Evolutionary conservation across 257 asterid species (phyloP).

Genomic region (Jaltomata sinuosa): DNA sequence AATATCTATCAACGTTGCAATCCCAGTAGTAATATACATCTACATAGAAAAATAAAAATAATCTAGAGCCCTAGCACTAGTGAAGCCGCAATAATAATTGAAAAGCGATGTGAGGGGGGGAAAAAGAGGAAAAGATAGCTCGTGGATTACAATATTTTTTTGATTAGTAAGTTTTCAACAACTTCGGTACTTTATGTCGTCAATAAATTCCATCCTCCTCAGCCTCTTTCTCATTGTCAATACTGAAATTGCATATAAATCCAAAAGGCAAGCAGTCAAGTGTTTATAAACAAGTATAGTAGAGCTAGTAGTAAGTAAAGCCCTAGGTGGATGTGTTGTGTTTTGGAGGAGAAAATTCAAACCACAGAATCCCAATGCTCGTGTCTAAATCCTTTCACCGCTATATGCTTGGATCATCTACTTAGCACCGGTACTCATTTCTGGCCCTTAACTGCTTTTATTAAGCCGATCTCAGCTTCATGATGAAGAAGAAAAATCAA

Average conservation of each 20-base stretch:
- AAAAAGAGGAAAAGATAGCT: not conserved
- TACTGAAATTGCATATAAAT: constrained; percentile 8
- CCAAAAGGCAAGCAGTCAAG: constrained; percentile 27
- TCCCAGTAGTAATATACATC: not conserved
- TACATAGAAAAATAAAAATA: not conserved
- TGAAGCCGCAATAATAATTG: constrained; percentile 3
- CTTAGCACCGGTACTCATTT: not conserved
- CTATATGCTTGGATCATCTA: constrained; percentile 58
- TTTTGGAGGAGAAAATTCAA: not conserved
- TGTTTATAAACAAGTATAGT: not conserved
- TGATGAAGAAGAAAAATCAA: not conserved
- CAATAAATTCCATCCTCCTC: not conserved
- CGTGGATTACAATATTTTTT: not conserved
- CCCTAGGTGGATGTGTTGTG: constrained; percentile 3
- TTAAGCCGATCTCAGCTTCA: not conserved
- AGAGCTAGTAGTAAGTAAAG: not conserved
- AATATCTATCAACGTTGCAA: not conserved
- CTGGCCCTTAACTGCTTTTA: not conserved
- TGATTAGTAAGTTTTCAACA: not conserved
- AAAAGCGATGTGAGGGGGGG: not conserved
- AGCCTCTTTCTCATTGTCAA: not conserved
- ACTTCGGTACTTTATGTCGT: constrained; percentile 4
- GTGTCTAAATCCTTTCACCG: constrained; percentile 44
- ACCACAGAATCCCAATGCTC: constrained; percentile 66
- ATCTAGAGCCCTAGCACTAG: not conserved